Evolutionary conservation across 768 basidiomycete genomes (phyloP), one percentile per base, ranked within the genome.

Genomic region (Boletus edulis): DNA sequence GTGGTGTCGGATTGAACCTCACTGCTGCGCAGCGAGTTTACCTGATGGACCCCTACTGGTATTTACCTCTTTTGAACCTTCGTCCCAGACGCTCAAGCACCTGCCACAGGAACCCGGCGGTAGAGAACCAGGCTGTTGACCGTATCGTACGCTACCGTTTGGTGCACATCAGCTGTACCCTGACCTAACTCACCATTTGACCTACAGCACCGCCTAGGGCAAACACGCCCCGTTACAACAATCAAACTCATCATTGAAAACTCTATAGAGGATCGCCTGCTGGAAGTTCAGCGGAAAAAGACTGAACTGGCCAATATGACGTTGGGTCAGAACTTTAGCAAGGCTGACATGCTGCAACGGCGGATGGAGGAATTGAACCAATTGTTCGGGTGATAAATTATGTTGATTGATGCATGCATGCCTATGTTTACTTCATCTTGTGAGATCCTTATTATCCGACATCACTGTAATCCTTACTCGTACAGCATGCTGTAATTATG

Each of bases 41-140:
- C 71, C 75, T 99, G 41, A 94, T 98, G 85, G 94, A 98, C 73
- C 94, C 94, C 40, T 98, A 97, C 71, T 98, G 94, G 94, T 88
- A 60, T 75, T 44, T 40, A 43, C 20, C 46, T 24, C 15, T 27
- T 15, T 18, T 38, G 14, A 57, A 31, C 49, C 14, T 41, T 42
- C 17, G 20, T 47, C 22, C 17, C 11, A 39, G 56, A 40, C 43
- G 46, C 48, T 52, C n/a, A 50, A 43, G 31, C 18, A 35, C 17
- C 22, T 53, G 24, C 11, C 42, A 7, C 62, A 94, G 91, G 94
- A 97, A 97, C 64, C 94, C 94, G 15, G 94, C 94, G 18, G 94
- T 95, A 6, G 94, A 98, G 75, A 94, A 97, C 66, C 96, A 98
- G 73, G 96, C 95, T 18, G 92, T 98, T 29, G 97, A 99, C 74